Evolutionary conservation across 495 filamentous ascomycete species (phyloP), one percentile per base, ranked within the genome.

Genomic region (Daldinia grandis): DNA sequence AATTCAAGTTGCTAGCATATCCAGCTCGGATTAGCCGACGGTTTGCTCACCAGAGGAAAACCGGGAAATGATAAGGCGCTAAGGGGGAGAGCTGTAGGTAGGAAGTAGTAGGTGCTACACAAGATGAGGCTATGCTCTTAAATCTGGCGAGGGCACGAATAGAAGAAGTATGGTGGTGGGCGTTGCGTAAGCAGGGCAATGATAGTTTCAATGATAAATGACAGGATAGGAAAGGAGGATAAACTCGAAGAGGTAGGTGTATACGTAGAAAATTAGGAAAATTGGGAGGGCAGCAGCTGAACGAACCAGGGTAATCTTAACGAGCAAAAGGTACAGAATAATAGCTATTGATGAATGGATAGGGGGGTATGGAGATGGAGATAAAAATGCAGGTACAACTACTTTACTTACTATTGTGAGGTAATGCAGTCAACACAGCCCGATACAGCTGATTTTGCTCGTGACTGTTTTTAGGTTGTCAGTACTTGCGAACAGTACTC

Each of bases 21-120:
- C 62, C 66, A 69, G 50, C 71, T 73, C 27, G 71, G 56, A 64
- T 73, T 44, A 69, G 62, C 71, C 53, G 58, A 64, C 49, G 40
- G 71, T 42, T 58, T 58, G 56, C 38, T 55, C 27, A 35, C 30
- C n/a, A 33, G 25, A 40, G 14, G 17, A 64, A 27, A 37, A 44
- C 38, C 49, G 35, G 25, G 33, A 56, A 63, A 58, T 38, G 40
- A 27, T 21, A 66, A 58, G 71, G 62, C 58, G 66, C 66, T 59
- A 58, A 66, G 47, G 42, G 37, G 4, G 33, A 63, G 25, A 69
- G 65, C 55, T 69, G 65, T 51, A 66, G 19, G 71, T 54, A 38
- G 62, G 53, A 69, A 62, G 65, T 69, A 49, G 62, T 54, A 69
- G 66, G 65, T 69, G 42, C 66, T 47, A 69, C 66, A 33, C 61